Evolutionary conservation across 2,329 filamentous ascomycete genomes (phyloP), one percentile per base, ranked within the genome.

Genomic region (Nannizziopsis arthrosporioides): DNA sequence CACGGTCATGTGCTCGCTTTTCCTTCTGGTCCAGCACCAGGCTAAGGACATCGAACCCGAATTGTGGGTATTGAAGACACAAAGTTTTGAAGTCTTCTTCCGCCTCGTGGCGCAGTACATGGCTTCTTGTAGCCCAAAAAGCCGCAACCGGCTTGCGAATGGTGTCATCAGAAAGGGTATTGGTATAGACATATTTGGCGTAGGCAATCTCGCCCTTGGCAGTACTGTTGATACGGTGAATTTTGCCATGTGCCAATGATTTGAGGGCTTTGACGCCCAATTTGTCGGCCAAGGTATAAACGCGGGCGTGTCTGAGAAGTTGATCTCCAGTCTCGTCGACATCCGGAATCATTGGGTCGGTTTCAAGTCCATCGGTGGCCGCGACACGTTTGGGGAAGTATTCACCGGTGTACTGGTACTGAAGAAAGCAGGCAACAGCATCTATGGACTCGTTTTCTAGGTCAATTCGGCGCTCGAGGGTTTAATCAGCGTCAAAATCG

Each of bases 201-300:
- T 94, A 95, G 19, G 82, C 80, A 61, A 95, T 89, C 72, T 95
- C 89, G 64, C 87, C 89, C 68, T 82, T 83, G 32, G 87, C 86
- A 0, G 85, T 93, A 39, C 83, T 86, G 61, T 88, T 83, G 59
- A 94, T 84, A 63, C 85, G 85, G 72, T 94, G 87, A 59, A 95
- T 94, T 73, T 95, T 95, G 63, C 78, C 81, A 63, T 85, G 85
- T 2, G 88, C 83, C 22, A 94, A 79, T 14, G 74, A 77, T 66
- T 85, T 85, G 53, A 95, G 78, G 8, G 72, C 71, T 0, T 73
- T 68, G 42, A 87, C 69, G 36, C 79, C 76, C 52, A 92, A 81
- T 66, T 84, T 87, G 58, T 88, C 83, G 18, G 86, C 88, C 18
- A 95, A 74, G 0, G 86, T 94, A 72, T 94, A 94, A 54, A 94